phyloP scores from a whole-genome alignment of 208 protist genomes.

The Acanthamoeba castellanii region DNA sequence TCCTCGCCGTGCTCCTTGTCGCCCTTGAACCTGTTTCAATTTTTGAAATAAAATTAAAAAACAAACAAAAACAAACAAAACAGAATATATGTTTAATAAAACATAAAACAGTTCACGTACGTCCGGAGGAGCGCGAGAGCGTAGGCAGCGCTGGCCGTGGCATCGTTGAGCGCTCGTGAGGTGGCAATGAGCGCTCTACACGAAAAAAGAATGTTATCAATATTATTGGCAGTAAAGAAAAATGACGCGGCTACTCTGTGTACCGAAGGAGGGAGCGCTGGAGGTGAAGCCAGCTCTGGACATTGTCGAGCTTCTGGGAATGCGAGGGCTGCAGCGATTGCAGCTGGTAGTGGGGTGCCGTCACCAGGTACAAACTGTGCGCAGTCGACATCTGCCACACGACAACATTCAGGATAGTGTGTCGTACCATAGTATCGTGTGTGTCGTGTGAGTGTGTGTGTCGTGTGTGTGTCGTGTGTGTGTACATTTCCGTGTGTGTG shows the following conservation, averaged over 20 bases:
- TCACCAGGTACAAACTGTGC: conserved; percentile 51
- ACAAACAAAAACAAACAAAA: background rate
- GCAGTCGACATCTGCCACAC: conserved; percentile 45
- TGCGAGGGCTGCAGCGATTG: background rate
- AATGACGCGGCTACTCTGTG: background rate
- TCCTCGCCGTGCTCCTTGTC: background rate
- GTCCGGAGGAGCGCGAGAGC: conserved; percentile 37
- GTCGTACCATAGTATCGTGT: too few relatives aligned
- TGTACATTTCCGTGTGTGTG: background rate
- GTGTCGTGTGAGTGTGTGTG: too few relatives aligned
- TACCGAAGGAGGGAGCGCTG: conserved; percentile 42
- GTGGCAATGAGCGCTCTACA: conserved; percentile 19
- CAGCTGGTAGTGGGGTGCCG: conserved; percentile 49
- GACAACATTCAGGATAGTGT: too few relatives aligned
- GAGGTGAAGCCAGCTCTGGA: conserved; percentile 22
- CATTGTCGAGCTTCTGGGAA: background rate
- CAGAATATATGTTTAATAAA: too few relatives aligned
- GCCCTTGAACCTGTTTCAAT: background rate
- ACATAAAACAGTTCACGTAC: background rate
- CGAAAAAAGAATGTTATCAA: background rate
- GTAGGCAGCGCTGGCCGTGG: conserved; percentile 49
- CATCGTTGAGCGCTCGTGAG: conserved; percentile 22
- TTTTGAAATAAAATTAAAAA: too few relatives aligned
- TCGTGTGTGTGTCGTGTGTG: background rate
- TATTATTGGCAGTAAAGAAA: too few relatives aligned